Evolutionary conservation across 2,329 filamentous ascomycete species (phyloP), one percentile per base, ranked within the genome.

Genomic region (Monosporascus cannonballus): DNA sequence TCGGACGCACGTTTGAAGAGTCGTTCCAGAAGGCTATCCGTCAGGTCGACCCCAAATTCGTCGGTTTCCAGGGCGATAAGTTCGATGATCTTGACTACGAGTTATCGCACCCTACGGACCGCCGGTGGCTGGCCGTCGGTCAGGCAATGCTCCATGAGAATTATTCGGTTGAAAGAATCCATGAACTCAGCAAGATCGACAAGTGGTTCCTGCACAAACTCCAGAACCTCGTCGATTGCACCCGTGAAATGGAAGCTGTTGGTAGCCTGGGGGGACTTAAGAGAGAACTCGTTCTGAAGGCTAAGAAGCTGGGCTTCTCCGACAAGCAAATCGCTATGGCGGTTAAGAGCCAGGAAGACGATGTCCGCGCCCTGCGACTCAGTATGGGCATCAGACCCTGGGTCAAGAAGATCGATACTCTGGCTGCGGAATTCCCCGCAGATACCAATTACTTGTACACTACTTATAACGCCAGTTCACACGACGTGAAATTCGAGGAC

Each of bases 131-230:
- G 64, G 94, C 94, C 59, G 91, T 99, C 67, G 93, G 94, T 46
- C 92, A 97, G 75, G 94, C 94, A 60, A 95, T 99, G 90, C 84
- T 96, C 61, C 91, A 97, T 77, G 91, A 96, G 75, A 87, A 88
- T 72, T 99, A 99, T 78, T 84, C 89, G 2, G 91, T 96, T 47
- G 93, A 99, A 59, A 85, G 82, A 70, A 80, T 99, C 17, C 91
- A 97, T 69, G 90, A 96, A 6, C 77, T 99, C 62, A 96, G 89
- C 75, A 96, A 96, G 81, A 99, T 99, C 65, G 94, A 97, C 77
- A 96, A 96, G 75, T 97, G 94, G 94, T 99, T 99, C 80, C 76
- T 99, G 64, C 84, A 96, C 84, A 97, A 99, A 82, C 84, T 99
- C 49, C 86, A 96, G 76, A 97, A 97, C 77, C 89, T 99, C 65